Evolutionary conservation across 169 alveolate genomes (phyloP).

Genomic region (Plasmodium ovale): DNA sequence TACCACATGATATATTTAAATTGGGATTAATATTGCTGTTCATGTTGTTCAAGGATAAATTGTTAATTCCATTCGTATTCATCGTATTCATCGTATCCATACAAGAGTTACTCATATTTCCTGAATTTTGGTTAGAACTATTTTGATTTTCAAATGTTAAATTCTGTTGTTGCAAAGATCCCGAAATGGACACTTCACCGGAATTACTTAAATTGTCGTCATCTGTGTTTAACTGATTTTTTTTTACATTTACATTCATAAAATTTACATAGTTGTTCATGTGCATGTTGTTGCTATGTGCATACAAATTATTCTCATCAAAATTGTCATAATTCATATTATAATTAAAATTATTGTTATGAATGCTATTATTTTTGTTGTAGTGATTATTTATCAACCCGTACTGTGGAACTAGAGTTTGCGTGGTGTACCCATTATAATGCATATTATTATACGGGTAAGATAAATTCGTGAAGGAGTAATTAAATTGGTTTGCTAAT

Average conservation of each 20-base stretch:
- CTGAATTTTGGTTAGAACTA: conserved; percentile 32
- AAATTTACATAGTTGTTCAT: conserved; percentile 69
- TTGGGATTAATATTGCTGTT: conserved; percentile 24
- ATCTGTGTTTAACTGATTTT: conserved; percentile 49
- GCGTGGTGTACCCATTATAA: conserved; percentile 61
- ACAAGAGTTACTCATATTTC: conserved; percentile 20
- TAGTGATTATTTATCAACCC: conserved; percentile 51
- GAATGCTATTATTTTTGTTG: conserved; percentile 50
- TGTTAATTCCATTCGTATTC: conserved; percentile 25
- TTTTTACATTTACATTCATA: conserved; percentile 51
- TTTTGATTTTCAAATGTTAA: conserved; percentile 35
- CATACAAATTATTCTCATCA: conserved; percentile 64
- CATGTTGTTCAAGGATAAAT: conserved; percentile 37
- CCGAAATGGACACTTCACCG: conserved; percentile 59
- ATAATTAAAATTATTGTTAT: conserved; percentile 53
- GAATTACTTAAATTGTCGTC: conserved; percentile 67
- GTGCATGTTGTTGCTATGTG: conserved; percentile 43
- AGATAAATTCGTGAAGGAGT: conserved; percentile 45
- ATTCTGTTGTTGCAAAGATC: conserved; percentile 26
- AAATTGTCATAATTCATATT: conserved; percentile 63
- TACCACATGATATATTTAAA: conserved; percentile 19
- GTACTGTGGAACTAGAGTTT: conserved; percentile 58
- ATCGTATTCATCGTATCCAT: conserved; percentile 27
- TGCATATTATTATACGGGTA: conserved; percentile 70
- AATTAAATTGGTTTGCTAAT: conserved; percentile 54